Evolutionary conservation across 2,329 filamentous ascomycete species (phyloP).

Genomic region (Verticillium isaacii): DNA sequence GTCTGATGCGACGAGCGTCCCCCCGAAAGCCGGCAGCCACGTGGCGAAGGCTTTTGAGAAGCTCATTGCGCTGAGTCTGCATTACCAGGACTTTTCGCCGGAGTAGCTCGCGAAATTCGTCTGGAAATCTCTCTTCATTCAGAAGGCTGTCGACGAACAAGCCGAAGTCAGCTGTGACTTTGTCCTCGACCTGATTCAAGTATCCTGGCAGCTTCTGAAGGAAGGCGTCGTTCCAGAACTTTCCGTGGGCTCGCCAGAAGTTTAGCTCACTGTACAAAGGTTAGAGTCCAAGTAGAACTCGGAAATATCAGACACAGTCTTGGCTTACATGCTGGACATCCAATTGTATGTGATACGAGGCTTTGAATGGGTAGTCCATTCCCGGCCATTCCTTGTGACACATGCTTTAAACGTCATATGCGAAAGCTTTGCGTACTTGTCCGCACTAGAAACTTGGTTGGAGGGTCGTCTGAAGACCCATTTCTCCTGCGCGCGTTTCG

Average conservation of each 20-base stretch:
- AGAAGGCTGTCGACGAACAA: not conserved
- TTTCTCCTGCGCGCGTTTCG: not conserved
- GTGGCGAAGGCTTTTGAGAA: not conserved
- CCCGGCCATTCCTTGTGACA: conserved; percentile 1
- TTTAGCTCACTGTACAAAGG: not conserved
- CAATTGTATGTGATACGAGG: conserved; percentile 1
- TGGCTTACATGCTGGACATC: conserved; percentile 3
- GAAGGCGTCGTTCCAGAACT: not conserved
- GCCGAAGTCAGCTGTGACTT: not conserved
- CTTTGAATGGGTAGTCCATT: not conserved
- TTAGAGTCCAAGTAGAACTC: not conserved
- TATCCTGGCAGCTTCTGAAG: not conserved
- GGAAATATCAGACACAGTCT: not conserved
- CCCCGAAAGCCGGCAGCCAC: not conserved
- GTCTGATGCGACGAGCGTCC: not conserved
- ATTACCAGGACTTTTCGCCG: not conserved
- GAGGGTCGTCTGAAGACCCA: not conserved
- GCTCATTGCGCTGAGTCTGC: not conserved
- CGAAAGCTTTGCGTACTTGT: not conserved
- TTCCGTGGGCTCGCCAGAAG: not conserved
- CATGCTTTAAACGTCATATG: conserved; percentile 8
- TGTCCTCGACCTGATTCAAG: not conserved
- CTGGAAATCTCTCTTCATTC: not conserved
- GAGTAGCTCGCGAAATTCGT: not conserved
- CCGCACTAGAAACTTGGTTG: not conserved